Percentiles rank a stretch among this genome's conserved stretches.
Evolutionary conservation across 306 rosid genomes (phyloP).

Genomic region (Sesbania bispinosa): DNA sequence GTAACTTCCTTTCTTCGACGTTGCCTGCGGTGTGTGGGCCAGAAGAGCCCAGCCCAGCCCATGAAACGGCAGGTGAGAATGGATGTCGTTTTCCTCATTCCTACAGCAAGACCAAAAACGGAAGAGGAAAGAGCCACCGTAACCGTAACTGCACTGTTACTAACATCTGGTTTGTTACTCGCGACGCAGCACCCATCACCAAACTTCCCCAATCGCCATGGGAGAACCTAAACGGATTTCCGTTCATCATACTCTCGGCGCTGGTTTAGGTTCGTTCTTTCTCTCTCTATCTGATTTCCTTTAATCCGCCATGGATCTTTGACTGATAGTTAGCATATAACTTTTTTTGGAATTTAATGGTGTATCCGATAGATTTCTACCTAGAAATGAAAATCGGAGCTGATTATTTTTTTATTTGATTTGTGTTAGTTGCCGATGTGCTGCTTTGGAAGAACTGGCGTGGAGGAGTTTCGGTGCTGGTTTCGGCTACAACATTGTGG

Average conservation of each 20-base stretch:
- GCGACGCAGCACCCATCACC: conserved; percentile 10
- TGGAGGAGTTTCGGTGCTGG: conserved; percentile 53
- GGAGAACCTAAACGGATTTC: conserved; percentile 61
- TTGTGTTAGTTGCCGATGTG: conserved; percentile 76
- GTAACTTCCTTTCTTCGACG: too few species aligned
- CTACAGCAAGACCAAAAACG: conserved; percentile 26
- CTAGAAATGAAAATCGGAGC: not conserved
- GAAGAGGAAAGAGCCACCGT: conserved; percentile 27
- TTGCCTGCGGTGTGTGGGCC: not conserved
- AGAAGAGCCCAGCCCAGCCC: conserved; percentile 19
- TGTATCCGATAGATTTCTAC: not conserved
- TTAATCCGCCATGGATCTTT: conserved; percentile 17
- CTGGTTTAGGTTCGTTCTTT: conserved; percentile 61
- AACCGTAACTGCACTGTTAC: conserved; percentile 28
- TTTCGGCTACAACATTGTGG: conserved; percentile 72
- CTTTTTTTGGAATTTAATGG: conserved; percentile 1
- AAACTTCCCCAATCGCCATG: conserved; percentile 61
- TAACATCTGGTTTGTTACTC: not conserved
- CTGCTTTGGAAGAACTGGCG: conserved; percentile 86
- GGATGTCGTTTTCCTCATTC: conserved; percentile 16
- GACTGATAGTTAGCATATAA: not conserved
- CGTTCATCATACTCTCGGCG: conserved; percentile 76
- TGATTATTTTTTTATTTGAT: not conserved
- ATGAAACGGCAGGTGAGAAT: not conserved
- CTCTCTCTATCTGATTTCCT: conserved; percentile 5